Percentiles rank a stretch among this genome's conserved stretches.
Conservation (phyloP, 306 rosid genomes). For the Hylodesmum podocarpum region DNA sequence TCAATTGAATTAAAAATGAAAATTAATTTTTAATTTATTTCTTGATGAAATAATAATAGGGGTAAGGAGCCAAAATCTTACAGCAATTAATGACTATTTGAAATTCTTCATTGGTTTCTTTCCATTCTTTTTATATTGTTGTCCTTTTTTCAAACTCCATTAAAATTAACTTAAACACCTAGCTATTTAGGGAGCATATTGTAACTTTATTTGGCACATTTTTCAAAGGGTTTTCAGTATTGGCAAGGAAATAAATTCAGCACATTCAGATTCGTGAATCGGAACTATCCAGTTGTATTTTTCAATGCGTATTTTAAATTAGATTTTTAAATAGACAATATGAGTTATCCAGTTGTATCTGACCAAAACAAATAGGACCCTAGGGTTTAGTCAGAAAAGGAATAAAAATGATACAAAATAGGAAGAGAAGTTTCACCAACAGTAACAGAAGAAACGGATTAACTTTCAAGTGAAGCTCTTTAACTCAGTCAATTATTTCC, state of each 20-base stretch:
- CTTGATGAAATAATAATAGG: neutral
- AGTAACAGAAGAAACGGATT: too few relatives aligned
- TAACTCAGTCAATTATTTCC: neutral
- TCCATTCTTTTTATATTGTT: neutral
- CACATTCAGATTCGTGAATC: too few relatives aligned
- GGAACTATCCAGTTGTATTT: too few relatives aligned
- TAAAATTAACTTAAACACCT: neutral
- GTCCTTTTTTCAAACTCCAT: neutral
- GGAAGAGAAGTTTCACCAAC: too few relatives aligned
- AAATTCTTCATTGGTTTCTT: neutral
- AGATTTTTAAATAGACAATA: too few relatives aligned
- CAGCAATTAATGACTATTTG: neutral
- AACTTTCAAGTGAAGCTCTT: neutral
- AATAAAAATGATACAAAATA: neutral
- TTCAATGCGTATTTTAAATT: too few relatives aligned
- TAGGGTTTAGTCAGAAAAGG: neutral
- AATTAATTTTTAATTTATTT: neutral
- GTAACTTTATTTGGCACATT: neutral
- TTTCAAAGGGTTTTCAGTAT: neutral
- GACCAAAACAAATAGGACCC: neutral
- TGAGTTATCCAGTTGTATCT: too few relatives aligned
- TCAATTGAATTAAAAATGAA: neutral
- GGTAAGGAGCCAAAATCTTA: neutral
- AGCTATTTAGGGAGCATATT: neutral
- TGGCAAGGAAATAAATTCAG: too few relatives aligned